Conservation (phyloP, 257 asterid genomes). For the Osmanthus fragrans region DNA sequence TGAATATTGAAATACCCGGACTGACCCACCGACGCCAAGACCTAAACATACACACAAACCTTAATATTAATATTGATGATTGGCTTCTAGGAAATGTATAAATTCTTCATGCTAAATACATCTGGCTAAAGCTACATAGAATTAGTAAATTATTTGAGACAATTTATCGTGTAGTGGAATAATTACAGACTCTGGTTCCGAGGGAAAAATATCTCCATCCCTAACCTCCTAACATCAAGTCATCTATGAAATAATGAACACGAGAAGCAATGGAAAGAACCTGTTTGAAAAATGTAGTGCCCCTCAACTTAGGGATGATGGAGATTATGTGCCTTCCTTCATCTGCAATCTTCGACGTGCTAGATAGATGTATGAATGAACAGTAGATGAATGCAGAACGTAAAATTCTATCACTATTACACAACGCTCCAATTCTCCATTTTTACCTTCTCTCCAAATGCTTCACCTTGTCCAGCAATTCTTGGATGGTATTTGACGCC, state of each 20-base stretch:
- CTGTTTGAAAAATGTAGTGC: not conserved
- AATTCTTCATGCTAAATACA: not conserved
- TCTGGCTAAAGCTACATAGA: not conserved
- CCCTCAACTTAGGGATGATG: not conserved
- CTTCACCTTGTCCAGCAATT: slow-evolving; percentile 55
- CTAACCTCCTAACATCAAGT: not conserved
- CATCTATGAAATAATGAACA: not conserved
- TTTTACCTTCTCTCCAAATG: slow-evolving; percentile 37
- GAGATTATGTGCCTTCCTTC: not conserved
- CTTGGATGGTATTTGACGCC: slow-evolving; percentile 61
- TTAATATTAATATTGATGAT: not conserved
- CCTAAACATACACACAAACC: too few species aligned
- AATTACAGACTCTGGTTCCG: too few species aligned
- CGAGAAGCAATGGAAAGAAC: not conserved
- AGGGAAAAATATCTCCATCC: not conserved
- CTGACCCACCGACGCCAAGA: too few species aligned
- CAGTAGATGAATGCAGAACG: not conserved
- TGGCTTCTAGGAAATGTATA: too few species aligned
- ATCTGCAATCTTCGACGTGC: not conserved
- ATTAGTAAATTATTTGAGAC: not conserved
- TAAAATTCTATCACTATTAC: not conserved
- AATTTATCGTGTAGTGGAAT: too few species aligned
- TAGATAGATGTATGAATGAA: not conserved
- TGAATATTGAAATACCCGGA: too few species aligned
- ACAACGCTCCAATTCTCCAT: slow-evolving; percentile 20